A percentile compares a stretch with the other conserved stretches of the same genome.
These are phyloP conservation scores for Colletotrichum ledebouriae DNA, from an alignment of 2,329 filamentous ascomycete species.

Conservation along the genomic window DNA sequence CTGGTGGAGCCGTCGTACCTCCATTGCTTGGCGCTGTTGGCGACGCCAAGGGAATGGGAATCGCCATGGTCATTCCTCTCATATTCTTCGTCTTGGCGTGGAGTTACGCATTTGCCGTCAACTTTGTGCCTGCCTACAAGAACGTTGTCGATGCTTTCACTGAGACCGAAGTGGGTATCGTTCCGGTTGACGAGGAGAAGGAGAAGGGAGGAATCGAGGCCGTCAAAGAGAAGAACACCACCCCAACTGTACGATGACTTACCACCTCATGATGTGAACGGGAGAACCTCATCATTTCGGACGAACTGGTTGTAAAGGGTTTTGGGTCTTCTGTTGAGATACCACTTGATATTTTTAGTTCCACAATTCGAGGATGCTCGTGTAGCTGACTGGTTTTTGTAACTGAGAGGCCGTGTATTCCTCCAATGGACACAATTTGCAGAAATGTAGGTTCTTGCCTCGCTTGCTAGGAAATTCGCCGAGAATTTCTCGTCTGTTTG, in stretches of 20 bases:
- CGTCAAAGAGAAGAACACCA: conserved; percentile 33
- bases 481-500: too few species aligned
- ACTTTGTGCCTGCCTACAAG: conserved; percentile 75
- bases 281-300: too few species aligned
- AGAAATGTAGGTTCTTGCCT: too few species aligned
- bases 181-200: conserved; percentile 43
- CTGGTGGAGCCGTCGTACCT: conserved; percentile 80
- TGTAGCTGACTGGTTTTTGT: too few species aligned
- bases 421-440: too few species aligned
- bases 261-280: too few species aligned
- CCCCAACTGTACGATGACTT: conserved; percentile 4
- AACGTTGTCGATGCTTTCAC: conserved; percentile 72
- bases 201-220: conserved; percentile 37
- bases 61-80: conserved; percentile 77
- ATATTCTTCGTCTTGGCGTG: conserved; percentile 69
- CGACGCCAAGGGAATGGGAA: conserved; percentile 60
- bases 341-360: neutral
- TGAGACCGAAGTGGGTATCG: conserved; percentile 59
- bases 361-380: too few species aligned
- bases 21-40: conserved; percentile 78
- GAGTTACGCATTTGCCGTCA: conserved; percentile 71
- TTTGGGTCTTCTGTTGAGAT: neutral
- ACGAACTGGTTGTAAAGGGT: neutral
- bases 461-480: too few species aligned
- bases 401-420: too few species aligned